These are phyloP conservation scores for Dalbergia cultrata DNA, from an alignment of 306 rosid species.

Conservation along the genomic window DNA sequence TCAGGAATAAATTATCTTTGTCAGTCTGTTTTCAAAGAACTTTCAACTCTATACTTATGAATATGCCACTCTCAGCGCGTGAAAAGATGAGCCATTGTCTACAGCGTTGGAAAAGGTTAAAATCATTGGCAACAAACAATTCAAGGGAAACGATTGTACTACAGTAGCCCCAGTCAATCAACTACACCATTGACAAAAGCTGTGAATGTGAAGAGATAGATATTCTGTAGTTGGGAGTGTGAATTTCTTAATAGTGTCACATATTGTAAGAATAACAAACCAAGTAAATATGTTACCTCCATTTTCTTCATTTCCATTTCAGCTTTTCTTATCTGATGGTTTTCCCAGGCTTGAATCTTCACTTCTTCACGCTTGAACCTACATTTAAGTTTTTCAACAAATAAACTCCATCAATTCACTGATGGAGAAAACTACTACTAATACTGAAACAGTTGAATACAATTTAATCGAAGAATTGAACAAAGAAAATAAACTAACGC, in stretches of 20 bases:
- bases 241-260: conserved; percentile 14
- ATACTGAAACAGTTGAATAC: conserved; percentile 25
- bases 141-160: conserved; percentile 9
- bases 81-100: conserved; percentile 52
- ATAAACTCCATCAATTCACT: conserved; percentile 8
- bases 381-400: conserved; percentile 28
- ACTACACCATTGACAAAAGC: background rate
- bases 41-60: conserved; percentile 40
- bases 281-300: conserved; percentile 69
- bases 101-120: conserved; percentile 16
- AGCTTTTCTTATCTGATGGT: conserved; percentile 92
- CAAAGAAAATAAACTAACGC: background rate
- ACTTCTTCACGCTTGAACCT: conserved; percentile 98
- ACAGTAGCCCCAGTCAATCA: conserved; percentile 28
- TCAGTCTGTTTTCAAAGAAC: conserved; percentile 44
- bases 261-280: background rate
- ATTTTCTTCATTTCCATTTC: conserved; percentile 94
- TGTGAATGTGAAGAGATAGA: background rate
- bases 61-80: conserved; percentile 26
- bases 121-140: conserved; percentile 32
- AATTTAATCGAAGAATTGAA: background rate
- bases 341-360: conserved; percentile 97
- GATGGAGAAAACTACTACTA: background rate
- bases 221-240: conserved; percentile 1
- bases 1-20: conserved; percentile 48